These are phyloP conservation scores for Euphorbia pulcherrima DNA, from an alignment of 345 rosid genomes.

Conservation along the genomic window DNA sequence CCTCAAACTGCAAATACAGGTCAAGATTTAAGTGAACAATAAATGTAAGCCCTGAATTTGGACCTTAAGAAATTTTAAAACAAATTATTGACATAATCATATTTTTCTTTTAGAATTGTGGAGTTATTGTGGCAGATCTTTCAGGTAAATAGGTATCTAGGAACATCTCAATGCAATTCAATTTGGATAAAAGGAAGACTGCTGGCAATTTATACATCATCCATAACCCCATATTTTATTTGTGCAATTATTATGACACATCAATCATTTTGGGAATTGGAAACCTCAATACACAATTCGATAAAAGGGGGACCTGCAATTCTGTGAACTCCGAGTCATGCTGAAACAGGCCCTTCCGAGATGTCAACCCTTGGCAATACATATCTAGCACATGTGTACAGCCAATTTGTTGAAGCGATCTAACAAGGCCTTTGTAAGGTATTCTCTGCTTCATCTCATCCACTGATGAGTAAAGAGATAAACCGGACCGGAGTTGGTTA, in stretches of 20 bases:
- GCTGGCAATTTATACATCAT: slow-evolving; percentile 29
- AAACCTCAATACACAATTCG: background rate
- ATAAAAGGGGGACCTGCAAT: slow-evolving; percentile 60
- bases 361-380: slow-evolving; percentile 82
- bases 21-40: background rate
- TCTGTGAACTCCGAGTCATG: slow-evolving; percentile 72
- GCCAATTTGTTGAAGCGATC: slow-evolving; percentile 90
- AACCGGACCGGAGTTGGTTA: slow-evolving; percentile 27
- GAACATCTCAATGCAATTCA: background rate
- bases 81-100: background rate
- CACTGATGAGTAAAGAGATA: slow-evolving; percentile 34
- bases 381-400: slow-evolving; percentile 82
- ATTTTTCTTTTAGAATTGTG: background rate
- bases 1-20: slow-evolving; percentile 68
- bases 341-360: slow-evolving; percentile 60
- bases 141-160: background rate
- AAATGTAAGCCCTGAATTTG: slow-evolving; percentile 9
- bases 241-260: background rate
- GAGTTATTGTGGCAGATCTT: background rate
- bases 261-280: background rate
- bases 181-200: slow-evolving; percentile 35
- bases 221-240: background rate
- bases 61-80: background rate
- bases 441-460: slow-evolving; percentile 47
- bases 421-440: slow-evolving; percentile 83